Conservation (phyloP, 148 eudicot species). For the Arbutus unedo region DNA sequence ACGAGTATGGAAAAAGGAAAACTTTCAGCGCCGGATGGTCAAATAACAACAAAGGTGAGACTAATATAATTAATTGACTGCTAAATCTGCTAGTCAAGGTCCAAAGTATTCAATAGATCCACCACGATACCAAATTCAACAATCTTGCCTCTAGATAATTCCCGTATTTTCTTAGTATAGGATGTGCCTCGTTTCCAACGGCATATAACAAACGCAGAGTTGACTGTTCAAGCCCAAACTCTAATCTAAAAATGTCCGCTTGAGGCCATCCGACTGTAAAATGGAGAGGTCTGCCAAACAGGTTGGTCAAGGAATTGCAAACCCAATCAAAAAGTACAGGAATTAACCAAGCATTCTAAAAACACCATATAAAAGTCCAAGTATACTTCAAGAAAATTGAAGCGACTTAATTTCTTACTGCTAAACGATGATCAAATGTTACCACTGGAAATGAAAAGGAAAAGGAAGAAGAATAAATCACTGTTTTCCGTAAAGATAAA, state of each 20-base stretch:
- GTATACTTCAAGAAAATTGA: not conserved
- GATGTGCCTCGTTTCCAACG: not conserved
- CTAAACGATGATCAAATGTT: not conserved
- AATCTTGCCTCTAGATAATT: not conserved
- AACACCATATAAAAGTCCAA: not conserved
- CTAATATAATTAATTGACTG: not conserved
- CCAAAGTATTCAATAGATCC: not conserved
- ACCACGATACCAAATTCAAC: not conserved
- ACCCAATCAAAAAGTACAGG: not conserved
- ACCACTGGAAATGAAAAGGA: conserved; percentile 1
- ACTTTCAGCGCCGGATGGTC: too few species aligned
- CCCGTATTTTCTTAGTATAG: not conserved
- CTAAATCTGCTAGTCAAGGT: not conserved
- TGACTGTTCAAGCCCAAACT: not conserved
- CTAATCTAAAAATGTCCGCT: not conserved
- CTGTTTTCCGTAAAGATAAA: not conserved
- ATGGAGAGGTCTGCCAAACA: not conserved
- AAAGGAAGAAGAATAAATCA: not conserved
- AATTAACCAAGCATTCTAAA: conserved; percentile 1
- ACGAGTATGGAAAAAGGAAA: too few species aligned
- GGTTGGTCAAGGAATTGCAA: not conserved
- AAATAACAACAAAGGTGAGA: not conserved
- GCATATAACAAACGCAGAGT: not conserved
- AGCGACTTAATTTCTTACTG: not conserved
- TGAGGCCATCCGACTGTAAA: not conserved